phyloP scores from a whole-genome alignment of 2,329 filamentous ascomycete genomes.

The Colletotrichum shisoi region DNA sequence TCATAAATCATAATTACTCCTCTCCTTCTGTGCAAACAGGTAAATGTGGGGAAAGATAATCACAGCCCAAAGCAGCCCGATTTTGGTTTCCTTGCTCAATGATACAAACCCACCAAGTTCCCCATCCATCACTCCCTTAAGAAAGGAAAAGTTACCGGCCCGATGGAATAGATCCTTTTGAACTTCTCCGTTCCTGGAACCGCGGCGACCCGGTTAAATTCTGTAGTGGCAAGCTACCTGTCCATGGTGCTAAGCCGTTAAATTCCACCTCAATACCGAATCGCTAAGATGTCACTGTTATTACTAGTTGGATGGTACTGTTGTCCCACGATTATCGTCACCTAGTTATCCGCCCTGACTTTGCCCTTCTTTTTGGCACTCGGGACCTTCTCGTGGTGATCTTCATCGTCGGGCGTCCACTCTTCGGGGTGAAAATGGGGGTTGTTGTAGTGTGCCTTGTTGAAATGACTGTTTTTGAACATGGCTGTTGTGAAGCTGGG shows the following conservation, averaged over 20 bases:
- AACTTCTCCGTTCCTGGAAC: background rate
- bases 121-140: background rate
- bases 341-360: conserved; percentile 26
- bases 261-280: background rate
- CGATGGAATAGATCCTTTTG: background rate
- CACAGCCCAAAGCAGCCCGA: background rate
- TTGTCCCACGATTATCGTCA: conserved; percentile 15
- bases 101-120: conserved; percentile 10
- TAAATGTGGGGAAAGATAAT: conserved; percentile 8
- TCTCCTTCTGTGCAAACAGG: conserved; percentile 10
- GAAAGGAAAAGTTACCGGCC: background rate
- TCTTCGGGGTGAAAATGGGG: conserved; percentile 60
- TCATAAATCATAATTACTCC: conserved; percentile 36
- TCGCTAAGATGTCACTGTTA: background rate
- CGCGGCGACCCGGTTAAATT: background rate
- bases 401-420: conserved; percentile 54
- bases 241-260: no score
- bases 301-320: conserved; percentile 17
- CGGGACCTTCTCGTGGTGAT: conserved; percentile 25
- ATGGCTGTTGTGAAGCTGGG: conserved; percentile 63
- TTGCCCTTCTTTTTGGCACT: conserved; percentile 35
- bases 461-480: conserved; percentile 73
- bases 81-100: conserved; percentile 19
- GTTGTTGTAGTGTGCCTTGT: conserved; percentile 72
- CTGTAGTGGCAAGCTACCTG: background rate